phyloP scores from a whole-genome alignment of 2,329 filamentous ascomycete species.

The Calcarisporium arbuscula region DNA sequence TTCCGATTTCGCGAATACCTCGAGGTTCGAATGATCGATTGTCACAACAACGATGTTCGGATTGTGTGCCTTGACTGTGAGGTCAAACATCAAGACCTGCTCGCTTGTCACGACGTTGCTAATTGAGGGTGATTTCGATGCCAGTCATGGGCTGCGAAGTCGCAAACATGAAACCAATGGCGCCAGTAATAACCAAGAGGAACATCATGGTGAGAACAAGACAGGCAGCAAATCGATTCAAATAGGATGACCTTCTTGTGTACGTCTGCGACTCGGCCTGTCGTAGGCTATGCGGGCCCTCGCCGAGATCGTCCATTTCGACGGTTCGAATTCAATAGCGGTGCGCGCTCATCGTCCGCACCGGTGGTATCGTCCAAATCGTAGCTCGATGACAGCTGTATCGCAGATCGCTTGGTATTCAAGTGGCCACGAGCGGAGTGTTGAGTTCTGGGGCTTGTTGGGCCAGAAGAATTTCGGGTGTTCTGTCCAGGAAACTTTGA shows the following conservation, averaged over 20 bases:
- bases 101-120: conserved; percentile 88
- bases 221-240: conserved; percentile 76
- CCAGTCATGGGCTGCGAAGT: conserved; percentile 81
- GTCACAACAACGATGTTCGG: conserved; percentile 88
- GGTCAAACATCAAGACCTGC: conserved; percentile 90
- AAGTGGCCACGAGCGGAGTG: conserved; percentile 27
- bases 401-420: conserved; percentile 43
- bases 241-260: conserved; percentile 54
- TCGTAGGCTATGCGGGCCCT: conserved; percentile 49
- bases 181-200: conserved; percentile 73
- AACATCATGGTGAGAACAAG: conserved; percentile 77
- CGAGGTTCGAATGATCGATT: conserved; percentile 79
- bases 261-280: conserved; percentile 70
- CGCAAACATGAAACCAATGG: conserved; percentile 82
- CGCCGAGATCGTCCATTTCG: conserved; percentile 51
- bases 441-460: conserved; percentile 60
- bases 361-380: conserved; percentile 75
- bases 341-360: conserved; percentile 83
- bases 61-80: conserved; percentile 82
- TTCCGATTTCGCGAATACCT: conserved; percentile 90
- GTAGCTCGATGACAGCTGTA: conserved; percentile 58
- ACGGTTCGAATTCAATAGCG: conserved; percentile 65
- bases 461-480: conserved; percentile 58
- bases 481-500: conserved; percentile 53
- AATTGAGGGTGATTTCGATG: conserved; percentile 72